Conservation (phyloP, 106 monocot species). For the Xerophyta viscosa region DNA sequence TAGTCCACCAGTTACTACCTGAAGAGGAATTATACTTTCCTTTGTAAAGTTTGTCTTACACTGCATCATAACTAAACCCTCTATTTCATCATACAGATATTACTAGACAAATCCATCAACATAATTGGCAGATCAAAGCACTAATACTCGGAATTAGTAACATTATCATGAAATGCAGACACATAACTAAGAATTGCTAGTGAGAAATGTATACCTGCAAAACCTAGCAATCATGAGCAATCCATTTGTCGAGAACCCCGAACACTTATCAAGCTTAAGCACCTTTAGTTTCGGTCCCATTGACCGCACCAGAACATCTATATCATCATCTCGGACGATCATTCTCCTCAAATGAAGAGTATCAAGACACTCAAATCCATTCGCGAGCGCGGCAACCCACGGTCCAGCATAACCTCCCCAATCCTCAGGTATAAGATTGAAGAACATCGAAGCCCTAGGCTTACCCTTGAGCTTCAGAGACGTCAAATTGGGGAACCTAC, state of each 20-base stretch:
- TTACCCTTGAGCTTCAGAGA: constrained; percentile 91
- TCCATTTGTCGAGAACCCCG: constrained; percentile 75
- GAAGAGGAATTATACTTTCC: no score
- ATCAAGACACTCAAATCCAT: constrained; percentile 52
- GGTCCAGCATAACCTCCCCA: constrained; percentile 90
- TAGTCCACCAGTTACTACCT: no score
- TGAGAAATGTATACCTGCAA: constrained; percentile 50
- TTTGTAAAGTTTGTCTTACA: no score
- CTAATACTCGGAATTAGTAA: no score
- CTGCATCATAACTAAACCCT: no score
- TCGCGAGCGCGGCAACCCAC: constrained; percentile 59
- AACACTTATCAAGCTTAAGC: constrained; percentile 89
- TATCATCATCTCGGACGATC: constrained; percentile 63
- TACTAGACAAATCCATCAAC: no score
- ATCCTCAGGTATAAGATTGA: constrained; percentile 84
- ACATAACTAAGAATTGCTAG: neutral
- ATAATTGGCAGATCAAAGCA: no score
- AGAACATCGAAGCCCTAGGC: constrained; percentile 92
- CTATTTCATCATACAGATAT: no score
- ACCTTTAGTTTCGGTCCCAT: constrained; percentile 42
- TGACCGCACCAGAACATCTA: constrained; percentile 37
- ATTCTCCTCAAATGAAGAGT: constrained; percentile 71
- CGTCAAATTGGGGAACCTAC: constrained; percentile 67
- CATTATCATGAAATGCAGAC: no score
- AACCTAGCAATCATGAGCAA: constrained; percentile 48